These are phyloP conservation scores for Yamadazyma sp. DNA, from an alignment of 1,139 yeast genomes.

Conservation along the genomic window DNA sequence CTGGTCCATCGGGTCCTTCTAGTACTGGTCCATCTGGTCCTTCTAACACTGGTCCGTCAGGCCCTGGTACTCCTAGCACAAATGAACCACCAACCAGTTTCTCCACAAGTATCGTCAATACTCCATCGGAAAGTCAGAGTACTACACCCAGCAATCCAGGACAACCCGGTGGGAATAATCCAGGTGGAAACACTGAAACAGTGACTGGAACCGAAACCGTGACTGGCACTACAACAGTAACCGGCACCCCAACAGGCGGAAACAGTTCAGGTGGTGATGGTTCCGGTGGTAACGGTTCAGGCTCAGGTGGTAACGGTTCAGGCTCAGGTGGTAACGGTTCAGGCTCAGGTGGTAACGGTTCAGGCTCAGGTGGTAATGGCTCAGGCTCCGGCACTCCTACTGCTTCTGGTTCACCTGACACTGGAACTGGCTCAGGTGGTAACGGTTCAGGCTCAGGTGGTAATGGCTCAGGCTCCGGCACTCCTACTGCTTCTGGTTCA, in stretches of 20 bases:
- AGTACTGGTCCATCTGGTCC: too few species aligned
- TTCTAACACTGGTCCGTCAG: not conserved
- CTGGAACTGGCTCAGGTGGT: not conserved
- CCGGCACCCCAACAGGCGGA: not conserved
- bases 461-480: conserved; percentile 2
- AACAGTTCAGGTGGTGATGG: not conserved
- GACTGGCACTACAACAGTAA: too few species aligned
- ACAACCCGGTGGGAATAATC: too few species aligned
- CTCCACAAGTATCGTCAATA: not conserved
- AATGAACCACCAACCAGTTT: not conserved
- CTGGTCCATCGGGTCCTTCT: too few species aligned
- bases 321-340: not conserved
- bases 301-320: not conserved
- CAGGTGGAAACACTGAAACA: too few species aligned
- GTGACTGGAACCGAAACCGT: too few species aligned
- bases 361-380: not conserved
- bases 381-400: too few species aligned
- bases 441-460: not conserved
- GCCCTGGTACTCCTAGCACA: not conserved
- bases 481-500: not conserved
- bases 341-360: not conserved
- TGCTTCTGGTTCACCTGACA: not conserved
- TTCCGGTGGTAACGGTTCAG: conserved; percentile 2
- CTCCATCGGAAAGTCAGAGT: not conserved
- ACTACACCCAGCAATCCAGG: too few species aligned